A percentile compares a stretch with the other conserved stretches of the same genome.
Evolutionary conservation across 2,329 filamentous ascomycete species (phyloP).

Genomic region (Penicillium freii): DNA sequence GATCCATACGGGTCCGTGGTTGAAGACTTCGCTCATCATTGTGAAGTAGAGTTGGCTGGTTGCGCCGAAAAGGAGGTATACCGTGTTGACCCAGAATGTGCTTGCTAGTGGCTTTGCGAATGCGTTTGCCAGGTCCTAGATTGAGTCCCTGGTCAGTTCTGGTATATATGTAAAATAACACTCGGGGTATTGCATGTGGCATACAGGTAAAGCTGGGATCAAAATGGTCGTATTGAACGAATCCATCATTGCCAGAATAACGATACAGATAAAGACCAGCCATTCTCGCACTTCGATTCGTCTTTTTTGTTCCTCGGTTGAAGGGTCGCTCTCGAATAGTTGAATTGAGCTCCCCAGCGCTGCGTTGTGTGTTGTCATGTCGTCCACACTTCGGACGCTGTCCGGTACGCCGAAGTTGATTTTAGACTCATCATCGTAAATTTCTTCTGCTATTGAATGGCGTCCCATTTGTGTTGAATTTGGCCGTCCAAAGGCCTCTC

Average conservation of each 20-base stretch:
- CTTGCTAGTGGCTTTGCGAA: conserved; percentile 38
- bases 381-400: conserved; percentile 17
- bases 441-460: conserved; percentile 6
- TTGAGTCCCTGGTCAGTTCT: background rate
- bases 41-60: conserved; percentile 30
- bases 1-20: conserved; percentile 47
- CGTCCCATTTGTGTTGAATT: conserved; percentile 17
- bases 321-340: conserved; percentile 18
- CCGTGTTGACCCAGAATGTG: conserved; percentile 52
- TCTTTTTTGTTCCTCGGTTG: conserved; percentile 31
- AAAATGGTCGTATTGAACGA: conserved; percentile 51
- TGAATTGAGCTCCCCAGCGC: conserved; percentile 21
- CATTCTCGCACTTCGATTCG: conserved; percentile 42
- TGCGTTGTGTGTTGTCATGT: conserved; percentile 4
- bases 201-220: conserved; percentile 47
- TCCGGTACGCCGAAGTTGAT: conserved; percentile 11
- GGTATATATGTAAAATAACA: background rate
- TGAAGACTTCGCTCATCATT: conserved; percentile 42
- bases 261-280: conserved; percentile 43
- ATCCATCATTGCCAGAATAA: conserved; percentile 50
- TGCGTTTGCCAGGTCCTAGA: conserved; percentile 34
- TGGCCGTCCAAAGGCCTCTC: background rate
- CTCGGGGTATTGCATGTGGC: conserved; percentile 7
- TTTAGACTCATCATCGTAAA: conserved; percentile 19
- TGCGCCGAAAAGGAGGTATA: conserved; percentile 45